A percentile compares a stretch with the other conserved stretches of the same genome.
Evolutionary conservation across 768 basidiomycete genomes (phyloP).

Genomic region (Cystobasidium ongulense): DNA sequence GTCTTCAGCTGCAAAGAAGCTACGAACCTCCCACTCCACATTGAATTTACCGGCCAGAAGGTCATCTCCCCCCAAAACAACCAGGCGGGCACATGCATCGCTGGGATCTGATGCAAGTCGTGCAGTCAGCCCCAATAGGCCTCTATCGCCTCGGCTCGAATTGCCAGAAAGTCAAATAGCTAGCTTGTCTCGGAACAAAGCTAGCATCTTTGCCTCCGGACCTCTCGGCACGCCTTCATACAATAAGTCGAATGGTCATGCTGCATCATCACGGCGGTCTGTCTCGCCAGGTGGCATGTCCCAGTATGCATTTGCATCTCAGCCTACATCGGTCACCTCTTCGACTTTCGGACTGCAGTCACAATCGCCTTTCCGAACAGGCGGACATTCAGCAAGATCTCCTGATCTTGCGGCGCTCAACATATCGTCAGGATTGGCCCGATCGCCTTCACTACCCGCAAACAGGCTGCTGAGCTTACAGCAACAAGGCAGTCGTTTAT

Average conservation of each 20-base stretch:
- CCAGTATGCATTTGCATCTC: background rate
- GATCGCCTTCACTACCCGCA: constrained; percentile 14
- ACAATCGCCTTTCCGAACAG: constrained; percentile 23
- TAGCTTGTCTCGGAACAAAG: background rate
- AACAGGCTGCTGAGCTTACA: background rate
- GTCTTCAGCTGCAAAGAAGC: background rate
- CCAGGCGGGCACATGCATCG: background rate
- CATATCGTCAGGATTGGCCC: constrained; percentile 1
- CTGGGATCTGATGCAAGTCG: background rate
- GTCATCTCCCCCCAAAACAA: background rate
- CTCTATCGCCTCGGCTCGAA: background rate
- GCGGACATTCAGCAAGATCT: background rate
- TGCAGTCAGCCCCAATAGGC: background rate
- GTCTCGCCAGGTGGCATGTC: constrained; percentile 12
- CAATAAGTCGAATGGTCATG: background rate
- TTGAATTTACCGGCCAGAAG: constrained; percentile 9
- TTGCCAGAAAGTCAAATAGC: background rate
- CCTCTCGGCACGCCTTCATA: background rate
- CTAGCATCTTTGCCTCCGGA: background rate
- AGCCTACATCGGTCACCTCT: background rate
- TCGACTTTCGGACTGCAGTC: constrained; percentile 22
- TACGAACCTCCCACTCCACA: constrained; percentile 19
- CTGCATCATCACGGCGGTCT: constrained; percentile 7
- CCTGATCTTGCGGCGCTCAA: constrained; percentile 10
- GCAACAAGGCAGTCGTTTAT: background rate